These are phyloP conservation scores for Sugiyamaella marilandica DNA, from an alignment of 805 yeast species.

Conservation along the genomic window DNA sequence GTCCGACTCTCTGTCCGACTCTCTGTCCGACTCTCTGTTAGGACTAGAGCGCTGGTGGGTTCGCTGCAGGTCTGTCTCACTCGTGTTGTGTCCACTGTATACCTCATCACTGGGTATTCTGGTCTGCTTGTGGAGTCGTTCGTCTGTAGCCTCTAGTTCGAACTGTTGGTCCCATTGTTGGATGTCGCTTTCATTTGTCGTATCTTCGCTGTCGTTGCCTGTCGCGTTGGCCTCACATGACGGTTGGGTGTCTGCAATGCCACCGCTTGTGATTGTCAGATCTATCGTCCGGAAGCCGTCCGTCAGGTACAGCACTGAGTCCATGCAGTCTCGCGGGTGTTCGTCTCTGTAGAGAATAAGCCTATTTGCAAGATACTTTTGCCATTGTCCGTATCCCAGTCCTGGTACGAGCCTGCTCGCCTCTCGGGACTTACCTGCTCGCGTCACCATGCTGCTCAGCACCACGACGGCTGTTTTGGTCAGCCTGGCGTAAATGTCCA, in stretches of 20 bases:
- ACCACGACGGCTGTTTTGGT: slow-evolving; percentile 3
- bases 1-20: too few relatives aligned
- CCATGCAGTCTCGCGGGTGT: background rate
- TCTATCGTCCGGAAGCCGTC: background rate
- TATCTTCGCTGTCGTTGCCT: background rate
- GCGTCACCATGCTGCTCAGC: slow-evolving; percentile 6
- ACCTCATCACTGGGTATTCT: background rate
- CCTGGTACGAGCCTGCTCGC: slow-evolving; percentile 8
- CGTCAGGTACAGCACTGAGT: background rate
- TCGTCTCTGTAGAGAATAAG: slow-evolving; percentile 8
- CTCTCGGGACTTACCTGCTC: background rate
- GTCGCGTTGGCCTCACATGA: too few relatives aligned
- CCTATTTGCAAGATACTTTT: slow-evolving; percentile 4
- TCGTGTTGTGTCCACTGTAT: background rate
- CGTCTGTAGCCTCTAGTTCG: background rate
- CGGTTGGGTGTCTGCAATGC: background rate
- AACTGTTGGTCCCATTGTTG: background rate
- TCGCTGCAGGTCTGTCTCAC: background rate
- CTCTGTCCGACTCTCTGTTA: too few relatives aligned
- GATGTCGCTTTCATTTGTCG: too few relatives aligned
- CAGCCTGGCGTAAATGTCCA: background rate
- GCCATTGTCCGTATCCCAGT: slow-evolving; percentile 13
- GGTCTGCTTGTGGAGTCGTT: background rate
- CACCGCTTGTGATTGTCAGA: background rate
- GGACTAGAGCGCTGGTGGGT: too few relatives aligned